Evolutionary conservation across 192 early-diverging fungal species (phyloP).

Genomic region (Borealophlyctis nickersoniae): DNA sequence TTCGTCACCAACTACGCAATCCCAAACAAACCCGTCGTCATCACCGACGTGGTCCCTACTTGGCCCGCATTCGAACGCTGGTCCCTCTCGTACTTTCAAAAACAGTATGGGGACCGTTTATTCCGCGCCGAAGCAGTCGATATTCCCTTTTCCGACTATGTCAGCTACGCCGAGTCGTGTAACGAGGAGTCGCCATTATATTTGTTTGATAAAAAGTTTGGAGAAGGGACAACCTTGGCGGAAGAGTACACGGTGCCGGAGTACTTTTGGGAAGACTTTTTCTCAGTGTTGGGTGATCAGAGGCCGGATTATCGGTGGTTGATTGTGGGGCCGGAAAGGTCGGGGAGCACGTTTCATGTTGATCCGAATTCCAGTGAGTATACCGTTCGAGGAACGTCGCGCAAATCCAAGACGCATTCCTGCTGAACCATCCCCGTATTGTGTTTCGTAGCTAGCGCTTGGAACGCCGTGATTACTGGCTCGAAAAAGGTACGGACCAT

Average conservation of each 20-base stretch:
- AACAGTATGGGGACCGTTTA: constrained; percentile 38
- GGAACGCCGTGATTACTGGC: constrained; percentile 70
- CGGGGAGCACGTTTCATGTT: constrained; percentile 68
- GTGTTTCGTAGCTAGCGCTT: constrained; percentile 46
- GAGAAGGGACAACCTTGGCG: constrained; percentile 40
- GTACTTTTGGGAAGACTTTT: constrained; percentile 66
- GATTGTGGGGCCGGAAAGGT: constrained; percentile 64
- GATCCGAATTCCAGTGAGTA: constrained; percentile 63
- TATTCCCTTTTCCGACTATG: constrained; percentile 54
- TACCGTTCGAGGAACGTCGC: not conserved
- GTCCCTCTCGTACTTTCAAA: constrained; percentile 49
- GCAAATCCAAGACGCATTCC: not conserved
- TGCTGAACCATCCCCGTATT: not conserved
- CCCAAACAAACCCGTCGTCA: constrained; percentile 59
- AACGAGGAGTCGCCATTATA: constrained; percentile 63
- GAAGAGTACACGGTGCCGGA: constrained; percentile 56
- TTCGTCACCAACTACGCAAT: constrained; percentile 49
- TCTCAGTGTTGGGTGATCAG: constrained; percentile 48
- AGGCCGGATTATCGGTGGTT: constrained; percentile 71
- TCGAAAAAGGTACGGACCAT: no score
- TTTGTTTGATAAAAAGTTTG: constrained; percentile 67
- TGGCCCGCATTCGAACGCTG: constrained; percentile 61
- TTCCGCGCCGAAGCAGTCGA: constrained; percentile 66
- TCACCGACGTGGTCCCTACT: constrained; percentile 59
- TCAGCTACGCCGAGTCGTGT: constrained; percentile 39